Percentiles rank a stretch among this genome's conserved stretches.
Evolutionary conservation across 306 rosid genomes (phyloP).

Genomic region (Dalbergia cultrata): DNA sequence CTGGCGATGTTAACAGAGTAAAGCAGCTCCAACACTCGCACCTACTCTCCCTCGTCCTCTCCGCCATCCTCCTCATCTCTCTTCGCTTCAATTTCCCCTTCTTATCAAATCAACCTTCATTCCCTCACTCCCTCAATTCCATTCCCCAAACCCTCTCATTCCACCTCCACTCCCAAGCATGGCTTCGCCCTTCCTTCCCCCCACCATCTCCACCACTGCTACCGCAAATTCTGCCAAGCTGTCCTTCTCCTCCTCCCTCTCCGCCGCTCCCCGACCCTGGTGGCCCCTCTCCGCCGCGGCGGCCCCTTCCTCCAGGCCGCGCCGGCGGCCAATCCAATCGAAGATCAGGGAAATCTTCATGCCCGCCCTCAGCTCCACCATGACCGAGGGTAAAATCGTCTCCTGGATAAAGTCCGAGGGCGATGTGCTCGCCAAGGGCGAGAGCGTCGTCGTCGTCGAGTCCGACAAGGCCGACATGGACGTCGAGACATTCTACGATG

Average conservation of each 20-base stretch:
- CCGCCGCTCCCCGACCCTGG: slow-evolving; percentile 56
- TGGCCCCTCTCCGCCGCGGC: slow-evolving; percentile 33
- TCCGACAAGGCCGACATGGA: slow-evolving; percentile 96
- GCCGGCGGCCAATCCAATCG: slow-evolving; percentile 63
- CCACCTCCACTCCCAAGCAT: slow-evolving; percentile 23
- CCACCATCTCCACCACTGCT: slow-evolving; percentile 8
- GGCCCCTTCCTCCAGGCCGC: slow-evolving; percentile 19
- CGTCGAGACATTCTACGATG: slow-evolving; percentile 91
- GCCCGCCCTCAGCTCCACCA: slow-evolving; percentile 99
- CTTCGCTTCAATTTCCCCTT: neutral
- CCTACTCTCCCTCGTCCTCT: slow-evolving; percentile 59
- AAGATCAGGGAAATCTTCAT: slow-evolving; percentile 97
- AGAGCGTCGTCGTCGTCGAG: slow-evolving; percentile 92
- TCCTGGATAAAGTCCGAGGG: slow-evolving; percentile 96
- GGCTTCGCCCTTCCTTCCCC: slow-evolving; percentile 53
- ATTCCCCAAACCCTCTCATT: neutral
- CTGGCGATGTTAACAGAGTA: slow-evolving; percentile 63
- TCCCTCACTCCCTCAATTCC: neutral
- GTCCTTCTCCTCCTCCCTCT: slow-evolving; percentile 71
- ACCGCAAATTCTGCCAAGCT: slow-evolving; percentile 13
- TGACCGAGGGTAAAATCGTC: slow-evolving; percentile 98
- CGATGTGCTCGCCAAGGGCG: slow-evolving; percentile 86
- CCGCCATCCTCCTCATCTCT: slow-evolving; percentile 51
- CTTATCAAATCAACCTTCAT: neutral
- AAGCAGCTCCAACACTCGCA: slow-evolving; percentile 50